Base-by-base conservation (phyloP, 768 basidiomycete genomes). In the Chalciporus sphaerocephalus region DNA sequence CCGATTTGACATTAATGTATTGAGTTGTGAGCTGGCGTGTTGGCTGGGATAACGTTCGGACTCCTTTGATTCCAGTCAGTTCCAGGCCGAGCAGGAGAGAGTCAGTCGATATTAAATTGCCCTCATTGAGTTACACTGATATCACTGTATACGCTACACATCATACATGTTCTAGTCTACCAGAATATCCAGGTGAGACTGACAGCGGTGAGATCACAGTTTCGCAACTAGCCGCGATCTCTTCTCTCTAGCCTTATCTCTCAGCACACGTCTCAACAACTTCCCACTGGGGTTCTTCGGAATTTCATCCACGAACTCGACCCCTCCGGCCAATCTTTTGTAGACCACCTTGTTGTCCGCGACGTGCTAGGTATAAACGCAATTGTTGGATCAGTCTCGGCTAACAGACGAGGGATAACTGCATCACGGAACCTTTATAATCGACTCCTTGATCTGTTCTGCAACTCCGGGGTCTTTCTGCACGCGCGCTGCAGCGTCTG, bases 201-300 rank as follows among this genome's bases (percentile, higher is more conserved):
- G n/a, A n/a, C n/a, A n/a, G n/a, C n/a, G n/a, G n/a, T 11, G 5
- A 20, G 2, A 34, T 66, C 53, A 69, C 8, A 69, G 54, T 40
- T 62, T 70, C 33, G 62, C 56, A 34, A 42, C 54, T 1, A 38
- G 20, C 9, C 38, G 48, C 16, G n/a, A 11, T 22, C 22, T 51
- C 43, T 44, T 11, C 18, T 22, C 46, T 34, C 69, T 72, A 2
- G 79, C 81, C 49, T 67, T 57, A 17, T 80, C 79, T 27, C 80
- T 67, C 18, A 84, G 60, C 10, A 81, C 62, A 23, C 80, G 75
- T 37, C 78, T 61, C 24, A 82, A 71, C 37, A 83, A 71, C 59
- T 84, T 84, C n/a, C 85, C 84, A 18, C 80, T 81, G 2, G 83
- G 80, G 53, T 82, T 85, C 71, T 81, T 85, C 2, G 84, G 85